Evolutionary conservation across 2,329 filamentous ascomycete species (phyloP).

Genomic region (Zasmidium angulare): DNA sequence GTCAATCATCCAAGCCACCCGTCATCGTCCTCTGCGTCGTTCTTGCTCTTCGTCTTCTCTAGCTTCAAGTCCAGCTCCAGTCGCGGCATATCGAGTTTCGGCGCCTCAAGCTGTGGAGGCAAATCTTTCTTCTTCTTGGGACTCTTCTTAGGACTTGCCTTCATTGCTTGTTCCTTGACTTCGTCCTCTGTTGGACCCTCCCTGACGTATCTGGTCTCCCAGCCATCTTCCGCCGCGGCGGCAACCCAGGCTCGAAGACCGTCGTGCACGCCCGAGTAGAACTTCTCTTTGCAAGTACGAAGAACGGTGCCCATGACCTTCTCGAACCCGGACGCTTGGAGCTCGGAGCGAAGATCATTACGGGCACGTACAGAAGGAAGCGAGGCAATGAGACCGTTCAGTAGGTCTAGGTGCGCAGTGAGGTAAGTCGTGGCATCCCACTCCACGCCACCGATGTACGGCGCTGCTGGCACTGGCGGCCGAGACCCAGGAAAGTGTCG

Average conservation of each 20-base stretch:
- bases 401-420: slow-evolving; percentile 84
- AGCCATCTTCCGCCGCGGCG: slow-evolving; percentile 82
- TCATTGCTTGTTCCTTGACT: slow-evolving; percentile 41
- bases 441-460: slow-evolving; percentile 94
- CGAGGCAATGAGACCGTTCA: slow-evolving; percentile 87
- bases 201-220: slow-evolving; percentile 78
- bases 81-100: slow-evolving; percentile 21
- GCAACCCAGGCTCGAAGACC: slow-evolving; percentile 86
- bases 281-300: slow-evolving; percentile 94
- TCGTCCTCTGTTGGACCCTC: slow-evolving; percentile 61
- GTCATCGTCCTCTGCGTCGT: slow-evolving; percentile 25
- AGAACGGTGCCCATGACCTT: slow-evolving; percentile 81
- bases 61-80: slow-evolving; percentile 28
- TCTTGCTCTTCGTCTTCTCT: slow-evolving; percentile 11
- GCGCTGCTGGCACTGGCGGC: slow-evolving; percentile 87
- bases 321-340: slow-evolving; percentile 85
- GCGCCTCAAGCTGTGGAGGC: slow-evolving; percentile 25
- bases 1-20: slow-evolving; percentile 33
- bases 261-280: slow-evolving; percentile 89
- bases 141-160: slow-evolving; percentile 41
- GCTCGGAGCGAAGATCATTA: slow-evolving; percentile 73
- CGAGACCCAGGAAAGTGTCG: slow-evolving; percentile 80
- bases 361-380: slow-evolving; percentile 68
- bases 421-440: slow-evolving; percentile 99
- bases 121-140: slow-evolving; percentile 32